phyloP scores from a whole-genome alignment of 208 protist genomes.

The Tritrichomonas musculus region DNA sequence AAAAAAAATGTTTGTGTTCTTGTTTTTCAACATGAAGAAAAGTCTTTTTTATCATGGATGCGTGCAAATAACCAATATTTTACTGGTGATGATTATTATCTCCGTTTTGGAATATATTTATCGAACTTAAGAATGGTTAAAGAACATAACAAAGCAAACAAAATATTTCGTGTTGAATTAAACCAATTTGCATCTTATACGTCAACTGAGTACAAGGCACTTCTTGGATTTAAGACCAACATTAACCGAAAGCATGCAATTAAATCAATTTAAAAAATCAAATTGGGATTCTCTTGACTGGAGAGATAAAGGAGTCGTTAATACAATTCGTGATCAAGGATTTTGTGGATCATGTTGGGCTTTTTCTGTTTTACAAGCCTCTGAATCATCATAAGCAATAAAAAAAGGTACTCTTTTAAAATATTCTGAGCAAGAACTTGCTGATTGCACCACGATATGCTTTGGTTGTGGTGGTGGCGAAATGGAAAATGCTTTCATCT shows the following conservation, averaged over 20 bases:
- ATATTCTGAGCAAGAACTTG: slow-evolving; percentile 38
- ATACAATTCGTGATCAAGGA: slow-evolving; percentile 55
- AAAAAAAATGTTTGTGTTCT: too few relatives aligned
- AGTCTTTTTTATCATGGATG: background rate
- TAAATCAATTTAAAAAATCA: background rate
- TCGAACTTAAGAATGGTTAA: background rate
- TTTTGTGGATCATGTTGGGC: slow-evolving; percentile 61
- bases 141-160: background rate
- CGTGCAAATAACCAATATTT: background rate
- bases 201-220: background rate
- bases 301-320: slow-evolving; percentile 53
- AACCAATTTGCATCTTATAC: background rate
- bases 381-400: slow-evolving; percentile 32
- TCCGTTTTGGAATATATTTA: background rate
- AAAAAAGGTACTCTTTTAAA: background rate
- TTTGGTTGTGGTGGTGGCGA: slow-evolving; percentile 39
- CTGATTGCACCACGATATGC: slow-evolving; percentile 37
- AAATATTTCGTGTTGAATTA: background rate
- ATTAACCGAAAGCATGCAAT: background rate
- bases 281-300: slow-evolving; percentile 53
- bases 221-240: background rate
- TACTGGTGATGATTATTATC: background rate
- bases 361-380: slow-evolving; percentile 50
- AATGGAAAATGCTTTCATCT: background rate
- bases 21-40: background rate